Percentiles rank a stretch among this genome's conserved stretches.
Conservation (phyloP, 331 rosid species). For the Acacia concinna region DNA sequence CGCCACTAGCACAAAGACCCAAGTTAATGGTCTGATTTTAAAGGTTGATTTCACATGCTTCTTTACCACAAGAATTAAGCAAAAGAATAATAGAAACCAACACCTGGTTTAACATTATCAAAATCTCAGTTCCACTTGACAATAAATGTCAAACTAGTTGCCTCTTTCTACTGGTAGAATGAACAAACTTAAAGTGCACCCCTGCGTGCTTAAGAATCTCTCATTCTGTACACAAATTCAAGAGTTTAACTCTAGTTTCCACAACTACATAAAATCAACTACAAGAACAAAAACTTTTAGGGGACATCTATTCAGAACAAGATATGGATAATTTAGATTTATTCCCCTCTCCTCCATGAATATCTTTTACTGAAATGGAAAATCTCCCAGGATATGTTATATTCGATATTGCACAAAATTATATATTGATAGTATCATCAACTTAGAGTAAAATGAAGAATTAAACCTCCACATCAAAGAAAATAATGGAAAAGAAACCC, state of each 20-base stretch:
- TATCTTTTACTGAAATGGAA: not conserved
- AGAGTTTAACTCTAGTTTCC: not conserved
- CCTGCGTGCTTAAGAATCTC: not conserved
- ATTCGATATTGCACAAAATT: not conserved
- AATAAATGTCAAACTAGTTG: not conserved
- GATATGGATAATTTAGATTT: not conserved
- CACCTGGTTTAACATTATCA: not conserved
- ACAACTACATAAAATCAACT: not conserved
- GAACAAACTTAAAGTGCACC: not conserved
- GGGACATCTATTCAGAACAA: not conserved
- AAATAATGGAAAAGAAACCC: conserved; percentile 4
- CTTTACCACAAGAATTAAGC: not conserved
- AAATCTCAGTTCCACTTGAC: not conserved
- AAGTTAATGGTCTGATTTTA: not conserved
- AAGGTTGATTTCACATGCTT: not conserved
- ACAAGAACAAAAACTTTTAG: not conserved
- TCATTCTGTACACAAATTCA: not conserved
- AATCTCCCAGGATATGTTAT: conserved; percentile 4
- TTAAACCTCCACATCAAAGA: not conserved
- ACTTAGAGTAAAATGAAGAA: not conserved
- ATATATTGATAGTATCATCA: not conserved
- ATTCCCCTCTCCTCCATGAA: not conserved
- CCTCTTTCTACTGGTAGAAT: not conserved
- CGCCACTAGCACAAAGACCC: not conserved
- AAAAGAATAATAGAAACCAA: not conserved